These are phyloP conservation scores for Emergomyces africanus DNA, from an alignment of 2,329 filamentous ascomycete species.

Conservation along the genomic window DNA sequence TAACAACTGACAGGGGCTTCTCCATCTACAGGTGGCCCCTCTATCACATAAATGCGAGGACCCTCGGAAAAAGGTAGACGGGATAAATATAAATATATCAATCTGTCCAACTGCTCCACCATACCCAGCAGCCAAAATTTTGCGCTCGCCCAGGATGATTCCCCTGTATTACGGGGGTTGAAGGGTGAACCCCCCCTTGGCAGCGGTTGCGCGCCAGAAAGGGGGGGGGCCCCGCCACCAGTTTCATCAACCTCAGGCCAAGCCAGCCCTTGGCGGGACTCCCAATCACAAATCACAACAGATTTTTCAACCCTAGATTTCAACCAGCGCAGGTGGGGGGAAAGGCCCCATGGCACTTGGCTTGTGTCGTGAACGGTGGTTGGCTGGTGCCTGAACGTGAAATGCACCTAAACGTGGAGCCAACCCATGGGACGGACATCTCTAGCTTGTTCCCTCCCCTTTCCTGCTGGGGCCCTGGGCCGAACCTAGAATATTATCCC, in stretches of 20 bases:
- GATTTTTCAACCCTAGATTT: background rate
- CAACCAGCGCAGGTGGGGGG: no score
- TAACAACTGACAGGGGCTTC: no score
- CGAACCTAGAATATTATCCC: background rate
- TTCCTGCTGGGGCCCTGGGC: no score
- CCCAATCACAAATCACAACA: no score
- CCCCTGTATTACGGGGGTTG: no score
- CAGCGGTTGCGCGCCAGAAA: background rate
- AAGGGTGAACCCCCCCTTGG: background rate
- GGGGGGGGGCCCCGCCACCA: no score
- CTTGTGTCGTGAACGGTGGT: background rate
- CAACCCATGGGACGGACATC: background rate
- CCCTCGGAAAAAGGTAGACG: background rate
- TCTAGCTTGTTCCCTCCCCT: no score
- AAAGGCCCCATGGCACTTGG: background rate
- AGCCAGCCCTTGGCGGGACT: no score
- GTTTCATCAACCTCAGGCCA: background rate
- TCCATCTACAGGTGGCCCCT: no score
- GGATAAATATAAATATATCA: no score
- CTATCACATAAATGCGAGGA: background rate
- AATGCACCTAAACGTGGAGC: background rate
- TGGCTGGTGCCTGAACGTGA: background rate
- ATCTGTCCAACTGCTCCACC: no score
- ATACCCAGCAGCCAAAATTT: background rate
- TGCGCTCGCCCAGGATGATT: background rate